These are phyloP conservation scores for Dryas octopetala DNA, from an alignment of 306 rosid species.

Conservation along the genomic window DNA sequence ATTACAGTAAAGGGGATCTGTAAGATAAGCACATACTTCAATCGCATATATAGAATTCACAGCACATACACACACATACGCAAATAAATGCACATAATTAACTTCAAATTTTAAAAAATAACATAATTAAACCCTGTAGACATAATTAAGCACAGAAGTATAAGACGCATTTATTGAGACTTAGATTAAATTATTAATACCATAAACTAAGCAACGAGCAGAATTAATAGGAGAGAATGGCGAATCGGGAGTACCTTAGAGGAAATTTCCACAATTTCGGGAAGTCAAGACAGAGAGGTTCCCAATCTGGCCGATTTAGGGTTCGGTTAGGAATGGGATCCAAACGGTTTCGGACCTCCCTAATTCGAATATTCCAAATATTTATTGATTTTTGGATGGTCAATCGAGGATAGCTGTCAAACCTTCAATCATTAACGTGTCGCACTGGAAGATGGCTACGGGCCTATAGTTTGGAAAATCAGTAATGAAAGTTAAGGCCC, in stretches of 20 bases:
- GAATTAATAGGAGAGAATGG: not conserved
- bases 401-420: no score
- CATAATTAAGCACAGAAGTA: not conserved
- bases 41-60: not conserved
- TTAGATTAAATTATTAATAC: not conserved
- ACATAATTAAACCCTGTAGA: not conserved
- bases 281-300: not conserved
- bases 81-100: no score
- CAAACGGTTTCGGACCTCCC: constrained; percentile 17
- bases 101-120: no score
- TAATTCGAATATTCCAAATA: constrained; percentile 42
- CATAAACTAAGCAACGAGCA: not conserved
- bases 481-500: not conserved
- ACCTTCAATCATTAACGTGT: not conserved
- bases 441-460: not conserved
- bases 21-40: constrained; percentile 5
- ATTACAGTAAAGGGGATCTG: constrained; percentile 13
- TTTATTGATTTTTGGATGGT: not conserved
- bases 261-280: not conserved
- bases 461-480: not conserved
- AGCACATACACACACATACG: not conserved
- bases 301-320: not conserved
- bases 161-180: not conserved
- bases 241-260: not conserved
- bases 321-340: constrained; percentile 14